Evolutionary conservation across 208 protist genomes (phyloP).

Genomic region (Trypanosoma platydactyli): DNA sequence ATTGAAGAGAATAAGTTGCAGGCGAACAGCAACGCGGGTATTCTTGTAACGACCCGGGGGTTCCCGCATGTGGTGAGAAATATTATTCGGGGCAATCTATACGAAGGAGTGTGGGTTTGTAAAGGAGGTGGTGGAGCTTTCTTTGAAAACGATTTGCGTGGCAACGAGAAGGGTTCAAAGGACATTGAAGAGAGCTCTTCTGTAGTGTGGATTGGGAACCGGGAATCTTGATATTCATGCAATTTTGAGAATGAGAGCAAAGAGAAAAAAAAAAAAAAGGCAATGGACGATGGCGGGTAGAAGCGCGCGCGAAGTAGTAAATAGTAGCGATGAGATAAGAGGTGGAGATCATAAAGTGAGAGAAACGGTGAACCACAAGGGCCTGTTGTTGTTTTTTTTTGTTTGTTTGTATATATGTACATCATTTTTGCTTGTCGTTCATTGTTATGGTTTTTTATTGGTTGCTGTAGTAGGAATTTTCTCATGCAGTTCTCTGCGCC

Average conservation of each 20-base stretch:
- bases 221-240: conserved; percentile 23
- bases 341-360: not conserved
- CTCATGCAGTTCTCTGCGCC: too few relatives aligned
- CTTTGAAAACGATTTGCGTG: conserved; percentile 80
- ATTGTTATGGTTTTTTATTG: conserved; percentile 12
- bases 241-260: not conserved
- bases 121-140: conserved; percentile 73
- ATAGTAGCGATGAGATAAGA: not conserved
- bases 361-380: too few relatives aligned
- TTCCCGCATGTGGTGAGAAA: conserved; percentile 75
- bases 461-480: too few relatives aligned
- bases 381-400: not conserved
- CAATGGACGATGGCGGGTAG: too few relatives aligned
- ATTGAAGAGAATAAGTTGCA: conserved; percentile 76
- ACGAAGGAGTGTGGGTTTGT: conserved; percentile 91
- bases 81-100: conserved; percentile 67
- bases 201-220: conserved; percentile 69
- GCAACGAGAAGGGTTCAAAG: conserved; percentile 74
- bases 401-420: too few relatives aligned
- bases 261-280: conserved; percentile 8
- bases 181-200: conserved; percentile 63
- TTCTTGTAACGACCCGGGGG: conserved; percentile 80
- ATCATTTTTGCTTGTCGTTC: conserved; percentile 9
- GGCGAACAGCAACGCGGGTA: conserved; percentile 75
- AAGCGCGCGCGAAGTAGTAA: not conserved